Conservation (phyloP, 2,329 filamentous ascomycete genomes). For the Orbilia javanica region DNA sequence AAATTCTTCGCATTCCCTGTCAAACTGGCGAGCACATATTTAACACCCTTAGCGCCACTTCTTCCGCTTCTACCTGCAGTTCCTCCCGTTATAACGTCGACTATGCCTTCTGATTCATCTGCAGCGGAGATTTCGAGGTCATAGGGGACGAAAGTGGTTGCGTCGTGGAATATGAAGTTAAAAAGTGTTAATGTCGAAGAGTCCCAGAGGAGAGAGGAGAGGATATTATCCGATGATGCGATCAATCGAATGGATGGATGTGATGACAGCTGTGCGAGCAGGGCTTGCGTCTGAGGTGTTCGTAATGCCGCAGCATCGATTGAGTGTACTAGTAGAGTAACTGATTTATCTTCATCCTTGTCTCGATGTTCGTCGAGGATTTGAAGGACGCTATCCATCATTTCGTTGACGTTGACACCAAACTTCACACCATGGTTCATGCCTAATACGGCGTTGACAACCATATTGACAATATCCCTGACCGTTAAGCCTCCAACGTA, state of each 20-base stretch:
- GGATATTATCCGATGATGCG: conserved; percentile 87
- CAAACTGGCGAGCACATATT: conserved; percentile 88
- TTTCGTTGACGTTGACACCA: conserved; percentile 64
- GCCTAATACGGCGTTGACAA: conserved; percentile 74
- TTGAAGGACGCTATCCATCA: conserved; percentile 66
- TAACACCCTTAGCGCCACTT: conserved; percentile 85
- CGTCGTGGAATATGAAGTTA: conserved; percentile 92
- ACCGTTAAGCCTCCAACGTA: conserved; percentile 77
- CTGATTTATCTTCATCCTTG: conserved; percentile 65
- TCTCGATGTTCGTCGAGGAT: conserved; percentile 74
- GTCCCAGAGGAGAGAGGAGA: conserved; percentile 91
- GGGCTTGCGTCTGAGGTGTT: conserved; percentile 75
- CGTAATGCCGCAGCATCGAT: conserved; percentile 85
- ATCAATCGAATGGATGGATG: conserved; percentile 79
- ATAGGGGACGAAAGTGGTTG: conserved; percentile 86
- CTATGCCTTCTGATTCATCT: conserved; percentile 68
- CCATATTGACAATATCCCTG: conserved; percentile 77
- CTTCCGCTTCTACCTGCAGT: conserved; percentile 58
- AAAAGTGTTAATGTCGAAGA: conserved; percentile 83
- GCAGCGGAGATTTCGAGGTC: conserved; percentile 83
- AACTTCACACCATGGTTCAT: conserved; percentile 63
- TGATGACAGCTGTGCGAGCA: conserved; percentile 81
- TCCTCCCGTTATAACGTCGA: conserved; percentile 77
- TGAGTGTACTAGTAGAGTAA: conserved; percentile 85
- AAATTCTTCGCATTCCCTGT: conserved; percentile 91